Evolutionary conservation across 2,329 filamentous ascomycete species (phyloP), one percentile per base, ranked within the genome.

Genomic region (Colletotrichum phormii): DNA sequence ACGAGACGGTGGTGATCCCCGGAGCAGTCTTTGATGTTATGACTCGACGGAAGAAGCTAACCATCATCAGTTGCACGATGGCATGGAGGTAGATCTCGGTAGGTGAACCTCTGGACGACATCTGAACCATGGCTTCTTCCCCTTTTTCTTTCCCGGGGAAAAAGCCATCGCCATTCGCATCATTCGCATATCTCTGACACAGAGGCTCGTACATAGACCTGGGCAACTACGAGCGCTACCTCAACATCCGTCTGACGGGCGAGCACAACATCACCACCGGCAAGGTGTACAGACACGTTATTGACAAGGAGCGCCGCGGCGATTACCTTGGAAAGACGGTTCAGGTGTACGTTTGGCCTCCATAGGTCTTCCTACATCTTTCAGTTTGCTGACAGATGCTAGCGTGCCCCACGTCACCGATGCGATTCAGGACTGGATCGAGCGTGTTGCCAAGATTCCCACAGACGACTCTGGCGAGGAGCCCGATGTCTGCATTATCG

Each of bases 201-300:
- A 12, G 60, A 51, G 67, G 55, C 67, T 71, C 66, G 60, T 18
- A 58, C 46, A 64, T 60, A 13, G 89, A 90, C 77, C 83, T 90
- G 57, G 89, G 89, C 24, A 89, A 89, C 79, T 90, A 89, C 77
- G 87, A 89, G 72, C 80, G 83, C 46, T 97, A 97, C 81, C 91
- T 98, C 67, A 92, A 92, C 79, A 92, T 96, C 76, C 94, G 92
- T 67, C 88, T 98, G 74, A 94, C 91, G 9, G 88, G 92, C 74
- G 95, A 98, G 77, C 95, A 96, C 86, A 98, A 98, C 84, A 97
- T 99, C 83, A 99, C 97, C 4, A 98, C 96, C 6, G 97, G 97
- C 80, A 98, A 98, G 86, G 95, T 98, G 77, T 98, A 98, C 84
- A 89, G 94, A 79, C 91, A 93, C 78, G 95, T 98, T 66, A 95